Evolutionary conservation across 148 eudicot species (phyloP).

Genomic region (Rheum nobile): DNA sequence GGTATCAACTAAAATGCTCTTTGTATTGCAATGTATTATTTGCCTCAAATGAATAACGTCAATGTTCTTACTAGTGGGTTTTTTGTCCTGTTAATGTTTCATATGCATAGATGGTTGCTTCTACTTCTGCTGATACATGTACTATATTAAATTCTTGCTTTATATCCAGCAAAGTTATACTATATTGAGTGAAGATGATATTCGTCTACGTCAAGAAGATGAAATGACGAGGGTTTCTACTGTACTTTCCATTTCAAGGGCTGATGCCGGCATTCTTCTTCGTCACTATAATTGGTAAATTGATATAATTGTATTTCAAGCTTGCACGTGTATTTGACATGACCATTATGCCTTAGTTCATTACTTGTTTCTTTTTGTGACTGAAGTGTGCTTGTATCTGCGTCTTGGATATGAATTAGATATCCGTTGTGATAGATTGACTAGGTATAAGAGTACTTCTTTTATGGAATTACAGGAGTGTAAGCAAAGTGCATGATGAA

Average conservation of each 20-base stretch:
- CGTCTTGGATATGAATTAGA: background rate
- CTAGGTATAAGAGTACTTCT: constrained; percentile 2
- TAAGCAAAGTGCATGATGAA: constrained; percentile 76
- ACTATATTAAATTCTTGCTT: background rate
- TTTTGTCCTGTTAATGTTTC: background rate
- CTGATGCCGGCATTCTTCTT: constrained; percentile 12
- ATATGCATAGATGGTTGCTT: background rate
- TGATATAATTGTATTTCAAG: background rate
- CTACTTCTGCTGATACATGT: background rate
- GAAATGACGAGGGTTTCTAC: constrained; percentile 12
- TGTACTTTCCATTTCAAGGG: constrained; percentile 15
- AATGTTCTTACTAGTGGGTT: background rate
- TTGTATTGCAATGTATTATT: background rate
- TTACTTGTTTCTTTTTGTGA: background rate
- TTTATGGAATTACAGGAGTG: constrained; percentile 50
- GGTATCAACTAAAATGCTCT: background rate
- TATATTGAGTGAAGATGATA: constrained; percentile 13
- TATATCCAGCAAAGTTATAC: constrained; percentile 9
- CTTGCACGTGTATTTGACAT: background rate
- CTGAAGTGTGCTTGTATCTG: background rate
- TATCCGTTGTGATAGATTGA: background rate
- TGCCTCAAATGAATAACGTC: background rate
- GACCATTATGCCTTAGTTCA: background rate
- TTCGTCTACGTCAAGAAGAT: constrained; percentile 9
- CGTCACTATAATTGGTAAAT: constrained; percentile 15